Base-by-base conservation (phyloP, 345 rosid species). In the Sisymbrium altissimum region DNA sequence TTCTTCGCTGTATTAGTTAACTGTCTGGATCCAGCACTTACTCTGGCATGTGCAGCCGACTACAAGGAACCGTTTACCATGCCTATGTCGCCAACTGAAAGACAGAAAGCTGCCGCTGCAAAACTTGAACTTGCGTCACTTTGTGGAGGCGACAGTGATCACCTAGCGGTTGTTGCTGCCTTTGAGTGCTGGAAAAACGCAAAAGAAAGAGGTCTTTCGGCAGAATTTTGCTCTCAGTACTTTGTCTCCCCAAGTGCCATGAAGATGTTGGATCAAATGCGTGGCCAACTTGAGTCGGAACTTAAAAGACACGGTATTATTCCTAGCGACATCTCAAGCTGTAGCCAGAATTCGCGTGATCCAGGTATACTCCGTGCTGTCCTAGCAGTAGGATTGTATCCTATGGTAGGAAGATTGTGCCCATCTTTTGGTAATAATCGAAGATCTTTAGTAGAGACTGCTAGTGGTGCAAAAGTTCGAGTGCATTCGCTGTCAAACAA, bases 11-110 rank as follows among this genome's bases (percentile, higher is more conserved):
- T 95, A 59, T 71, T 95, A 80, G 86, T 95, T 83, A 86, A 90
- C 81, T 92, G 96, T 77, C 96, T 95, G 46, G 97, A 92, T 80
- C 99, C 98, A 55, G 97, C 99, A 49, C 81, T 95, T 80, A 95
- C 99, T 39, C 64, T 95, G 70, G 99, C 97, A 11, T 95, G 98
- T 85, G 98, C 98, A 62, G 84, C 91, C 5, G 97, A 95, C 81
- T 88, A 81, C 74, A 88, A 83, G 79, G 96, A 89, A 49, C 99
- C 99, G 3, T 92, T 92, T 56, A 88, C 89, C 35, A 82, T 90
- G 68, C 97, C 99, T 43, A 79, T 95, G 87, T 76, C 83, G 38
- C 94, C 88, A 43, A 55, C 56, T 79, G 94, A 87, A 70, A 95
- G 83, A 83, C 84, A 86, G 81, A 92, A 73, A 83, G 97, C 93